Evolutionary conservation across 768 basidiomycete genomes (phyloP).

Genomic region (Boletus vinaceobasis): DNA sequence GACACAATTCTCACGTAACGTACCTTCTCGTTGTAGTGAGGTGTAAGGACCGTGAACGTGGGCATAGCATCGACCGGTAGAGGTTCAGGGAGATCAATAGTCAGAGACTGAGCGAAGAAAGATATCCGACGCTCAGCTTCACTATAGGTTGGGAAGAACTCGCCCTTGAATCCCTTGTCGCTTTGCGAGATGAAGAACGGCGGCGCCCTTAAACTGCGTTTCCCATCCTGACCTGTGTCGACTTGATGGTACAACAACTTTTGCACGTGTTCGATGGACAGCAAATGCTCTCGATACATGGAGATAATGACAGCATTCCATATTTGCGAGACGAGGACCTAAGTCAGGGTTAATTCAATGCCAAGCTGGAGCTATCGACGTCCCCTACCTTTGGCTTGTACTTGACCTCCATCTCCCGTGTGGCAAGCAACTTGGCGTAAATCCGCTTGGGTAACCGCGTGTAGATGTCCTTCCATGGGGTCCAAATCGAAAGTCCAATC

Average conservation of each 20-base stretch:
- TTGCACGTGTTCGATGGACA: slow-evolving; percentile 98
- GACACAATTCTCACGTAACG: slow-evolving; percentile 13
- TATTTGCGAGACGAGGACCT: slow-evolving; percentile 97
- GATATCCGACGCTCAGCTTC: slow-evolving; percentile 98
- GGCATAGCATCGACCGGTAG: slow-evolving; percentile 99
- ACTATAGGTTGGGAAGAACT: slow-evolving; percentile 92
- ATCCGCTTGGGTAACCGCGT: slow-evolving; percentile 94
- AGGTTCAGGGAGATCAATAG: slow-evolving; percentile 90
- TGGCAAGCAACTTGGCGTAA: slow-evolving; percentile 92
- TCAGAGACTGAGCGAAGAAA: slow-evolving; percentile 97
- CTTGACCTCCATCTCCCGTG: slow-evolving; percentile 94
- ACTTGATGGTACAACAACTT: slow-evolving; percentile 97
- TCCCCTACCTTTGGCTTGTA: slow-evolving; percentile 94
- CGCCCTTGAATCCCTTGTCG: slow-evolving; percentile 78
- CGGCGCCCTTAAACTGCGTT: slow-evolving; percentile 89
- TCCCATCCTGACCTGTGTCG: slow-evolving; percentile 76
- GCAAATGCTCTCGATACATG: slow-evolving; percentile 98
- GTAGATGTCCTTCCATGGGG: slow-evolving; percentile 98
- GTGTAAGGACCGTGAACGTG: slow-evolving; percentile 96
- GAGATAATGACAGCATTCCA: slow-evolving; percentile 99
- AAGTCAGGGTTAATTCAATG: not conserved
- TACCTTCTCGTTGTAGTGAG: slow-evolving; percentile 98
- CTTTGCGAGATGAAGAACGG: slow-evolving; percentile 97
- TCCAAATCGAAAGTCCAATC: slow-evolving; percentile 96
- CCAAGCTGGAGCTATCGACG: not conserved